Conservation (phyloP, 257 asterid species). For the Perilla frutescens region DNA sequence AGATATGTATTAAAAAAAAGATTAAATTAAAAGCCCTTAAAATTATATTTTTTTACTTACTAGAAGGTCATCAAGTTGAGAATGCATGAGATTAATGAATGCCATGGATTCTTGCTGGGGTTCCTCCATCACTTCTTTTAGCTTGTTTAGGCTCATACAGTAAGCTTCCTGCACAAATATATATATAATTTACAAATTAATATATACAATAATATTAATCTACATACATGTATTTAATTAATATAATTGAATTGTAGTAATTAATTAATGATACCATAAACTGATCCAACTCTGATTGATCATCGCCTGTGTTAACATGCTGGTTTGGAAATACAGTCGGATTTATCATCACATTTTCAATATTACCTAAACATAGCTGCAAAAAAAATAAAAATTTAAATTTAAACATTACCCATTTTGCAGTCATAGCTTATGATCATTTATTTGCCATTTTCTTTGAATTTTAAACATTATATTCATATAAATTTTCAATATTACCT, state of each 20-base stretch:
- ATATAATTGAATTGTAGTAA: neutral
- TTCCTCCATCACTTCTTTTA: slow-evolving; percentile 57
- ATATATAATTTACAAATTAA: too few species aligned
- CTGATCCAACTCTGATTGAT: slow-evolving; percentile 53
- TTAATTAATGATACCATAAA: slow-evolving; percentile 48
- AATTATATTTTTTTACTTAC: too few species aligned
- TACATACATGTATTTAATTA: too few species aligned
- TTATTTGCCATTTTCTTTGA: too few species aligned
- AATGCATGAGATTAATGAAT: slow-evolving; percentile 55
- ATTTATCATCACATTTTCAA: slow-evolving; percentile 6
- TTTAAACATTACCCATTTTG: too few species aligned
- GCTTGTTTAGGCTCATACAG: slow-evolving; percentile 49
- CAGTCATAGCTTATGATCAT: too few species aligned
- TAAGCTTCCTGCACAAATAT: slow-evolving; percentile 51
- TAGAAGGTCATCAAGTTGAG: slow-evolving; percentile 54
- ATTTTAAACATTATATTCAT: too few species aligned
- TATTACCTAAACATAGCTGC: slow-evolving; percentile 46
- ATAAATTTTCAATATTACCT: slow-evolving; percentile 11
- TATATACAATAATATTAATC: too few species aligned
- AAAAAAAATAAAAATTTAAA: neutral
- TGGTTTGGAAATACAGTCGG: slow-evolving; percentile 9
- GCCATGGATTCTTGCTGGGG: slow-evolving; percentile 61
- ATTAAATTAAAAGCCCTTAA: too few species aligned
- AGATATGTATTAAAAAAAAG: too few species aligned
- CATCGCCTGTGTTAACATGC: slow-evolving; percentile 16